Base-by-base conservation (phyloP, 2,329 filamentous ascomycete species). In the Botrytis sinoallii region DNA sequence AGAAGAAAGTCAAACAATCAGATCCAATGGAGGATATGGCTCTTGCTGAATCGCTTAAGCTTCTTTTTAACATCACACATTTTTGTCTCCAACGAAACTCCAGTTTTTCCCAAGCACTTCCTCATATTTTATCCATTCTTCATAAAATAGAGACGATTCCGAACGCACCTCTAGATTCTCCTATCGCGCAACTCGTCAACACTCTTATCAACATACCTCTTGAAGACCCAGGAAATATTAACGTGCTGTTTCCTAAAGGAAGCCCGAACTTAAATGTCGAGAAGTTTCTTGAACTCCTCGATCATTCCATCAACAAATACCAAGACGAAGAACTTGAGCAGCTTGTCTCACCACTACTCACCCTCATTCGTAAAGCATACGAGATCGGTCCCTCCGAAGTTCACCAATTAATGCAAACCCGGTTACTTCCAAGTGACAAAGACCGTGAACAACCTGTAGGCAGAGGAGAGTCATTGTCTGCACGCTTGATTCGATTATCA, bases 41-140 rank as follows among this genome's bases (percentile, higher is more conserved):
- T 0, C 86, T 98, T 55, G 87, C 86, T 14, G 95, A 98, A 82
- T 95, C 92, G 0, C 84, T 96, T 68, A 98, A 97, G 80, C 86
- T 98, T 59, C 84, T 97, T 70, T 98, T 97, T 86, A 98, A 98
- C 82, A 86, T 97, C 71, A 92, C 92, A 2, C 91, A 95, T 78
- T 90, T 91, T 79, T 92, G 91, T 79, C 89, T 90, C 6, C 86
- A 90, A 60, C 86, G 91, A 40, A 83, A 84, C 7, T 81, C 85
- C 0, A 83, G 85, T 0, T 97, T 98, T 80, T 89, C 89, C 1
- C 84, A 88, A 35, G 89, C 91, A 4, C 87, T 97, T 60, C 87
- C 90, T 18, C 86, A 90, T 74, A 88, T 98, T 42, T 85, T 95
- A 73, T 88, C 88, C 63, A 87, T 98, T 29, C 85, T 98, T 44